phyloP scores from a whole-genome alignment of 1,139 yeast species.

The Geotrichum candidum region DNA sequence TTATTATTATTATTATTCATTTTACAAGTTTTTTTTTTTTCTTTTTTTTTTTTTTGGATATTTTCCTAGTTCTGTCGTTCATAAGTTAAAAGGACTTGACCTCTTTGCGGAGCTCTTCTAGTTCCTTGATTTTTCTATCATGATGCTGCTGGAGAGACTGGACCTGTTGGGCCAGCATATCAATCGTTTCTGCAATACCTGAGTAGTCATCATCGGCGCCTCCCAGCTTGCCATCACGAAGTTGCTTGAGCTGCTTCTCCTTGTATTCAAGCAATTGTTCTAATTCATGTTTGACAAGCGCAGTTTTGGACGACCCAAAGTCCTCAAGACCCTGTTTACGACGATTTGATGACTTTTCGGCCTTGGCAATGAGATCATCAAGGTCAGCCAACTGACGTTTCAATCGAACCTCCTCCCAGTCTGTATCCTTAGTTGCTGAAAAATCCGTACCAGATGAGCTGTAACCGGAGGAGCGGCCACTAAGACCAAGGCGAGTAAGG shows the following conservation, averaged over 20 bases:
- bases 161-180: slow-evolving; percentile 61
- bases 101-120: slow-evolving; percentile 43
- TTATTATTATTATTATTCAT: not conserved
- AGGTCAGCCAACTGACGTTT: slow-evolving; percentile 72
- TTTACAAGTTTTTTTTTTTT: not conserved
- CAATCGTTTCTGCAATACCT: slow-evolving; percentile 45
- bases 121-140: slow-evolving; percentile 46
- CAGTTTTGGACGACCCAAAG: slow-evolving; percentile 38
- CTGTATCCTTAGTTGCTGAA: slow-evolving; percentile 65
- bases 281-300: slow-evolving; percentile 59
- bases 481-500: slow-evolving; percentile 41
- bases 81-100: slow-evolving; percentile 28
- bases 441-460: slow-evolving; percentile 66
- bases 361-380: slow-evolving; percentile 55
- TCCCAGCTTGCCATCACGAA: slow-evolving; percentile 25
- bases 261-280: slow-evolving; percentile 78
- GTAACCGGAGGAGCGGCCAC: slow-evolving; percentile 33
- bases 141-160: slow-evolving; percentile 53
- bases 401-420: slow-evolving; percentile 81
- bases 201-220: slow-evolving; percentile 17
- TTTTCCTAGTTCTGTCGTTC: not conserved
- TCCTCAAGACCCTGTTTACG: slow-evolving; percentile 41
- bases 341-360: slow-evolving; percentile 47
- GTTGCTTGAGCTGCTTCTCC: slow-evolving; percentile 43
- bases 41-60: too few relatives aligned